Conservation (phyloP, 805 yeast genomes). For the Ogataea sp. region DNA sequence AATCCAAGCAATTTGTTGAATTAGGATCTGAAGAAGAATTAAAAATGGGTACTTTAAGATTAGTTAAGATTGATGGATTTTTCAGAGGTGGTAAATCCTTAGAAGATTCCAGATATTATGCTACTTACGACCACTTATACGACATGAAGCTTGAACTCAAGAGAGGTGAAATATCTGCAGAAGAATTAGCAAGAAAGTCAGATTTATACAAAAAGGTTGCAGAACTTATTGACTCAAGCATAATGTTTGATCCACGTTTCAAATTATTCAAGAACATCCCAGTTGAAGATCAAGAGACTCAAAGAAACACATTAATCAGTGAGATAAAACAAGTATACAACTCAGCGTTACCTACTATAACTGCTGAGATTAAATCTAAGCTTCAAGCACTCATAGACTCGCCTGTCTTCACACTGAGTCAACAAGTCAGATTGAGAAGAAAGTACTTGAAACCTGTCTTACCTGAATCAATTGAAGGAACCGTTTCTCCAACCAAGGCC, state of each 20-base stretch:
- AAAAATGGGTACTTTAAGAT: conserved; percentile 39
- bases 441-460: conserved; percentile 47
- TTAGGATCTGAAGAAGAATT: conserved; percentile 23
- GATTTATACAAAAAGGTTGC: conserved; percentile 31
- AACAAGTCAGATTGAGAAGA: conserved; percentile 33
- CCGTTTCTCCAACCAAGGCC: conserved; percentile 25
- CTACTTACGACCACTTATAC: conserved; percentile 43
- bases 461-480: conserved; percentile 38
- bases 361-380: conserved; percentile 29
- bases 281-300: conserved; percentile 22
- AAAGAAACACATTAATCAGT: conserved; percentile 13
- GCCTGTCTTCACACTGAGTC: conserved; percentile 27
- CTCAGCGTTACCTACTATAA: conserved; percentile 20
- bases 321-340: conserved; percentile 11
- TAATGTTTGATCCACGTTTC: conserved; percentile 39
- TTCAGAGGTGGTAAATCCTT: conserved; percentile 50
- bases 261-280: conserved; percentile 32
- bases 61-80: conserved; percentile 44
- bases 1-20: conserved; percentile 9
- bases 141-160: conserved; percentile 33
- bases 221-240: conserved; percentile 31
- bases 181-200: conserved; percentile 15
- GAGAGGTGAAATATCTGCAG: conserved; percentile 26
- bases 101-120: conserved; percentile 50
- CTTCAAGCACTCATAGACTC: conserved; percentile 36